These are phyloP conservation scores for Gymnopilus junonius DNA, from an alignment of 768 basidiomycete genomes.

Conservation along the genomic window DNA sequence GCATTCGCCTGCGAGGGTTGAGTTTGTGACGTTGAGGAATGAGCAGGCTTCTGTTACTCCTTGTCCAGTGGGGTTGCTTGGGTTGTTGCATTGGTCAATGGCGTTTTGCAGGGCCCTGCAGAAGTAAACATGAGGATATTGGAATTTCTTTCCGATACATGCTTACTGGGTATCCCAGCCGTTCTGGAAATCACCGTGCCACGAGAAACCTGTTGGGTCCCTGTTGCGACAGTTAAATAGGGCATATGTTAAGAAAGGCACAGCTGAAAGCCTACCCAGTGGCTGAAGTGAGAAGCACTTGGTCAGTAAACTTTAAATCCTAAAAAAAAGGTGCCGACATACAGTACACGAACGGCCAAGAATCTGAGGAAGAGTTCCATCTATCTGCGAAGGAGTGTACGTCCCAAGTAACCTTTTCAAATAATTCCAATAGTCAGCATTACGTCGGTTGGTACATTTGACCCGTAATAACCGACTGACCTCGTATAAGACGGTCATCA, in stretches of 20 bases:
- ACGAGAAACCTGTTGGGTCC: constrained; percentile 56
- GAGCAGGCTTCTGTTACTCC: constrained; percentile 44
- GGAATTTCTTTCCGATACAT: no score
- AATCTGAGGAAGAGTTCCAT: constrained; percentile 38
- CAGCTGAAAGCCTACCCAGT: constrained; percentile 36
- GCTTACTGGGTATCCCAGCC: constrained; percentile 49
- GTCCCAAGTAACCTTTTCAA: constrained; percentile 41
- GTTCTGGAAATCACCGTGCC: constrained; percentile 52
- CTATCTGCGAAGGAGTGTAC: constrained; percentile 35
- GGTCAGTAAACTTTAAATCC: no score
- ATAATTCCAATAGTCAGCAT: background rate
- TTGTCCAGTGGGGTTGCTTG: constrained; percentile 37
- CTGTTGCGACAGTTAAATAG: constrained; percentile 29
- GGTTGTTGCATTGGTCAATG: constrained; percentile 48
- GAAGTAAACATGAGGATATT: no score
- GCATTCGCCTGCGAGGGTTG: constrained; percentile 31
- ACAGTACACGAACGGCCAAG: constrained; percentile 47
- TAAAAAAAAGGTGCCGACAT: background rate
- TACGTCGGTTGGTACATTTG: background rate
- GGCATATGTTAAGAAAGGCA: background rate
- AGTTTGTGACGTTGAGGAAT: constrained; percentile 38
- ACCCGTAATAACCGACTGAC: constrained; percentile 9
- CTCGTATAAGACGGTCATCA: constrained; percentile 47
- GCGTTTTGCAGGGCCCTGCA: constrained; percentile 47
- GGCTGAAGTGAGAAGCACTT: constrained; percentile 24